Conservation (phyloP, 768 basidiomycete species). For the Amanita inopinata region DNA sequence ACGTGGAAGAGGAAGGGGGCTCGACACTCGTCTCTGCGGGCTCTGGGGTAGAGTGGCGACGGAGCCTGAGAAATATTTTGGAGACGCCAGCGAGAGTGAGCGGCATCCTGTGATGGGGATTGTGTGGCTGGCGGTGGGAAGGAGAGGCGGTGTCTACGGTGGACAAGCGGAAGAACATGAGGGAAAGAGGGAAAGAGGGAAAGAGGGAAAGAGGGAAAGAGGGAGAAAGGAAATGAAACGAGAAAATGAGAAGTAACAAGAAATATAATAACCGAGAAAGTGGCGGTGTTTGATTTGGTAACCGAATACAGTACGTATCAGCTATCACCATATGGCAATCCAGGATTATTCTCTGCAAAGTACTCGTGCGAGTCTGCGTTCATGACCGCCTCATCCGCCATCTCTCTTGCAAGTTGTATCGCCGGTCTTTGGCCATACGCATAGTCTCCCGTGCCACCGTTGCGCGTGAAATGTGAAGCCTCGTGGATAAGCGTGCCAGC, state of each 20-base stretch:
- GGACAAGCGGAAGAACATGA: slow-evolving; percentile 11
- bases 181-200: not conserved
- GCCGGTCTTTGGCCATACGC: slow-evolving; percentile 35
- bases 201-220: not conserved
- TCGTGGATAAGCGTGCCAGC: slow-evolving; percentile 31
- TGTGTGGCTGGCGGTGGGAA: not conserved
- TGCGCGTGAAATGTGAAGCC: slow-evolving; percentile 35
- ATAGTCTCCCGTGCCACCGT: slow-evolving; percentile 35
- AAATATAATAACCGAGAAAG: not conserved
- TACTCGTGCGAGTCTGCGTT: slow-evolving; percentile 44
- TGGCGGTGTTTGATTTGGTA: not conserved
- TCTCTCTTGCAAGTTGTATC: slow-evolving; percentile 29
- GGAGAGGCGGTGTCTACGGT: slow-evolving; percentile 10
- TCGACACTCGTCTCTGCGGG: slow-evolving; percentile 12
- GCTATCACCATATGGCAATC: no score
- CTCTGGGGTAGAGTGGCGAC: slow-evolving; percentile 23
- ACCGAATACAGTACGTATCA: not conserved
- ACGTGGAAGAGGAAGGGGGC: not conserved
- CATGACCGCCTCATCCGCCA: slow-evolving; percentile 24
- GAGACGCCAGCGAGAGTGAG: slow-evolving; percentile 34
- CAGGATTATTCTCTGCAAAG: slow-evolving; percentile 44
- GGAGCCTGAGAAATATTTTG: slow-evolving; percentile 45
- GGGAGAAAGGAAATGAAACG: no score
- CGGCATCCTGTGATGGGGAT: slow-evolving; percentile 12
- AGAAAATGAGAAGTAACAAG: not conserved